Conservation (phyloP, 495 filamentous ascomycete genomes). For the Talaromyces thailandensis region DNA sequence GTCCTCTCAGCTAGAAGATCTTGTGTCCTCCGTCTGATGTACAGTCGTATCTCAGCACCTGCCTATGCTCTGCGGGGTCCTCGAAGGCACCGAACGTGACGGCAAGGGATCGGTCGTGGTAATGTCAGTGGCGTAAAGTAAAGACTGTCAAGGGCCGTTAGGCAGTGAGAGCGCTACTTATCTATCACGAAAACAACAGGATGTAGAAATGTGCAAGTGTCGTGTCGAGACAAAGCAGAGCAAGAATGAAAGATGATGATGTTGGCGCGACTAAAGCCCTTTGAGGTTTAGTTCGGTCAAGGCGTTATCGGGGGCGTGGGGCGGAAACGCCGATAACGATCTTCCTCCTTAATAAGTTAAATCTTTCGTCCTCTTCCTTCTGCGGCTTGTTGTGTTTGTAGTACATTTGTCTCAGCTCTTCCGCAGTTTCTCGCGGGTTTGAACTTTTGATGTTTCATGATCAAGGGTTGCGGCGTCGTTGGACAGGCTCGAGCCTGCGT, state of each 20-base stretch:
- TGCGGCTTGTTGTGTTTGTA: too few relatives aligned
- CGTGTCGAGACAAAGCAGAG: neutral
- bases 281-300: neutral
- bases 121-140: neutral
- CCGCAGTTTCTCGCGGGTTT: neutral
- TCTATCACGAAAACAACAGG: neutral
- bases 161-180: neutral
- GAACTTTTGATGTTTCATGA: neutral
- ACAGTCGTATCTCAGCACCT: neutral
- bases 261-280: neutral
- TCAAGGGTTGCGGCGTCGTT: neutral
- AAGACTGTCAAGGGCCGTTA: neutral
- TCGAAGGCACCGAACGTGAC: neutral
- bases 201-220: neutral
- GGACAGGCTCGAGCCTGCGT: too few relatives aligned
- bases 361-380: too few relatives aligned
- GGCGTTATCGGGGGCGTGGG: neutral
- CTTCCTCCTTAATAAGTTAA: neutral
- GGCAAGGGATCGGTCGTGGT: neutral
- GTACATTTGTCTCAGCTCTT: too few relatives aligned
- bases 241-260: neutral
- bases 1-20: neutral
- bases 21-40: neutral
- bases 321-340: neutral
- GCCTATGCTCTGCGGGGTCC: neutral